A percentile compares a stretch with the other conserved stretches of the same genome.
These are phyloP conservation scores for Fistulina hepatica DNA, from an alignment of 1,284 basidiomycete species.

Conservation along the genomic window DNA sequence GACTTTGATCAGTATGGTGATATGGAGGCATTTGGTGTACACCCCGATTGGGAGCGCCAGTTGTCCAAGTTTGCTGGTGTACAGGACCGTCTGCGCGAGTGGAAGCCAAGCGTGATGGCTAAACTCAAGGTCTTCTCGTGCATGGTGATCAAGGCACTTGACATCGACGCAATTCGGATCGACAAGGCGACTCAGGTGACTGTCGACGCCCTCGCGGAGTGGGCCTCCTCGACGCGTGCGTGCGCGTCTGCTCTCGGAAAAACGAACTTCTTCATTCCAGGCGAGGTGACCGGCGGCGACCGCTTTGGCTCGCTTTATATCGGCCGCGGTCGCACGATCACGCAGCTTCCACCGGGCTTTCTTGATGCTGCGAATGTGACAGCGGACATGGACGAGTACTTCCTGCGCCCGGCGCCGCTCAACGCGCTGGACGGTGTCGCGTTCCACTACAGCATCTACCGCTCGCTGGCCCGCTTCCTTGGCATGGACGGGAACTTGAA, in stretches of 20 bases:
- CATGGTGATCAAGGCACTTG: constrained; percentile 75
- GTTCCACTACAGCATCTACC: constrained; percentile 90
- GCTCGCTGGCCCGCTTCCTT: constrained; percentile 70
- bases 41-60: constrained; percentile 89
- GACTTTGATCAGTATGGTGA: constrained; percentile 93
- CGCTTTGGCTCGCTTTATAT: constrained; percentile 79
- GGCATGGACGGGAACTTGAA: constrained; percentile 89
- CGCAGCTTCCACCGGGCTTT: constrained; percentile 53
- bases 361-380: constrained; percentile 59
- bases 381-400: constrained; percentile 53
- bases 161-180: constrained; percentile 87
- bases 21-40: constrained; percentile 93
- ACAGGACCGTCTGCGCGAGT: constrained; percentile 86
- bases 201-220: constrained; percentile 65
- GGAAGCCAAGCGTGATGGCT: constrained; percentile 66
- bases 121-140: constrained; percentile 74
- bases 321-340: constrained; percentile 77
- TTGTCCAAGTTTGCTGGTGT: constrained; percentile 89
- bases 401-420: constrained; percentile 55
- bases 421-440: constrained; percentile 69
- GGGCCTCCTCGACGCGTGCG: constrained; percentile 61
- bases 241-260: constrained; percentile 69
- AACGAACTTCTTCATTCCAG: constrained; percentile 79
- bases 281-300: constrained; percentile 92
- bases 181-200: constrained; percentile 90